phyloP scores from a whole-genome alignment of 768 basidiomycete species.

The Fistulinella prunicolor region DNA sequence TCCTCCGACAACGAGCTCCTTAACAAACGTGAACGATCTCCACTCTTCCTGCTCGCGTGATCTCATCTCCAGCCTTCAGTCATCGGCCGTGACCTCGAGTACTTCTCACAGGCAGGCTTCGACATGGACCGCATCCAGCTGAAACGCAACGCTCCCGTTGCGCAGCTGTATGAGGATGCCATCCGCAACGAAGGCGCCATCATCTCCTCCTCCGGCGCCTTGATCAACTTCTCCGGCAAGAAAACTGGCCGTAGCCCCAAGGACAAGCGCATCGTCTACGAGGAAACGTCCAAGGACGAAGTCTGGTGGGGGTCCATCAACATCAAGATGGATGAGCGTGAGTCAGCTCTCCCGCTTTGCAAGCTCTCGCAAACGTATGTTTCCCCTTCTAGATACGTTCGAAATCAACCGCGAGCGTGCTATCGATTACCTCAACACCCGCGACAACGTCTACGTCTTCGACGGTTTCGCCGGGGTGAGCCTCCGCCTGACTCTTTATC shows the following conservation, averaged over 20 bases:
- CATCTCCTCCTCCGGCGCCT: slow-evolving; percentile 90
- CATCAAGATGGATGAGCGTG: slow-evolving; percentile 97
- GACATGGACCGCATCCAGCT: slow-evolving; percentile 97
- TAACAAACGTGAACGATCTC: slow-evolving; percentile 50
- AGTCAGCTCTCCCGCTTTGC: slow-evolving; percentile 27
- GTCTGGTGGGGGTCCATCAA: slow-evolving; percentile 99
- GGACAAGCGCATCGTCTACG: slow-evolving; percentile 99
- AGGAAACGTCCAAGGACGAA: slow-evolving; percentile 93
- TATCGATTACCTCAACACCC: slow-evolving; percentile 98
- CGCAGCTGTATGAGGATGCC: slow-evolving; percentile 95
- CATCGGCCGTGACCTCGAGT: slow-evolving; percentile 89
- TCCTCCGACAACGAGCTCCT: slow-evolving; percentile 61
- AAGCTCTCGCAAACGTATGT: not conserved
- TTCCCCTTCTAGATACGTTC: slow-evolving; percentile 72
- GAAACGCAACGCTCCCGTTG: slow-evolving; percentile 89
- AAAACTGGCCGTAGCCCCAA: slow-evolving; percentile 98
- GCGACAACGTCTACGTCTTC: slow-evolving; percentile 97
- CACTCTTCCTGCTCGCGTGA: slow-evolving; percentile 4
- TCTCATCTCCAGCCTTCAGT: slow-evolving; percentile 43
- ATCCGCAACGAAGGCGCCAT: slow-evolving; percentile 98
- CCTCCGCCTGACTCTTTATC: slow-evolving; percentile 2
- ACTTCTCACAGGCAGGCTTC: slow-evolving; percentile 98
- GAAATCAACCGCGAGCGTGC: slow-evolving; percentile 99
- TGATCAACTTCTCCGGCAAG: slow-evolving; percentile 99
- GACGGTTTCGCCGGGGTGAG: slow-evolving; percentile 90